Conservation (phyloP, 441 rosid species). For the Viola pubescens region DNA sequence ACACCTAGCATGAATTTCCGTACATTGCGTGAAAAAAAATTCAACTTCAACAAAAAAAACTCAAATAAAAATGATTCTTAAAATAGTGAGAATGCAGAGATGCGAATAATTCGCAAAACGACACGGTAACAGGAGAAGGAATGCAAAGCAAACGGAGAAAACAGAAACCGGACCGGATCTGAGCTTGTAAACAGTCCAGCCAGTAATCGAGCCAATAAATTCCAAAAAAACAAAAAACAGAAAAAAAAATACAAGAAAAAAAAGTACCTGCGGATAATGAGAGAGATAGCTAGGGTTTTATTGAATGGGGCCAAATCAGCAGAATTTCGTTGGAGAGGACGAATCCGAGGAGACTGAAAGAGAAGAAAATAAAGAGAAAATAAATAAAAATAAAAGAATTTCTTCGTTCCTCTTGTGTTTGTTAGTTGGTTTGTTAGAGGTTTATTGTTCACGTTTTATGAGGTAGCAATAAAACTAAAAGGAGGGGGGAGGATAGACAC, state of each 20-base stretch:
- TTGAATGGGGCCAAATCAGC: background rate
- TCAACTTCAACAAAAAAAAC: background rate
- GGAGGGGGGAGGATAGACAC: background rate
- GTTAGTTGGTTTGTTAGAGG: background rate
- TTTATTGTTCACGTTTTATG: background rate
- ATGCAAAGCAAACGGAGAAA: background rate
- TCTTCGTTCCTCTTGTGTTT: background rate
- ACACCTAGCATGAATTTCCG: constrained; percentile 4
- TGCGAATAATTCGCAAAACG: too few species aligned
- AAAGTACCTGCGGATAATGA: constrained; percentile 3
- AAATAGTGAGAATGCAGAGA: background rate
- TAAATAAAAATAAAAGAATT: background rate
- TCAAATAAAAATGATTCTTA: background rate
- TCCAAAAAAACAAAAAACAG: background rate
- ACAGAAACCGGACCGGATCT: constrained; percentile 16
- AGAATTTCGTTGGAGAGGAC: background rate
- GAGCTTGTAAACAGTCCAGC: background rate
- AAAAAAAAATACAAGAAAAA: background rate
- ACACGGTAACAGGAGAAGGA: background rate
- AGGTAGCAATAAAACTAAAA: background rate
- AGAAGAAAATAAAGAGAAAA: background rate
- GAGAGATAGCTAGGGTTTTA: constrained; percentile 1
- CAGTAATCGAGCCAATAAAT: background rate
- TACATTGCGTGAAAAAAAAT: constrained; percentile 26
- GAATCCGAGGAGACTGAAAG: background rate